Conservation (phyloP, 176 grass and related monocot species). For the Saccharum spontaneum region DNA sequence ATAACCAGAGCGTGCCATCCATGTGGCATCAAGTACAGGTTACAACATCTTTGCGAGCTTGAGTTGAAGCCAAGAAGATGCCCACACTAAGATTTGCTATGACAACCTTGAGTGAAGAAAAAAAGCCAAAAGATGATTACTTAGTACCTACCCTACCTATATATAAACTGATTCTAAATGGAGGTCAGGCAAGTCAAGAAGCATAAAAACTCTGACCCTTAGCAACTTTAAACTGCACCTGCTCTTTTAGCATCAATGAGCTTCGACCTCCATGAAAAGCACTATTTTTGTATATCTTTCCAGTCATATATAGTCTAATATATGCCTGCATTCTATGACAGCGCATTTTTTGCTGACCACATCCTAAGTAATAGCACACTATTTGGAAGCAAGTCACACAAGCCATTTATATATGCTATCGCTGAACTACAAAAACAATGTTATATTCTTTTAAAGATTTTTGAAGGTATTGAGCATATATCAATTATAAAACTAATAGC, state of each 20-base stretch:
- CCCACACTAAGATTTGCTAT: neutral
- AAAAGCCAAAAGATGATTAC: neutral
- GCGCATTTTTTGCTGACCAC: neutral
- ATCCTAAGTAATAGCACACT: slow-evolving; percentile 12
- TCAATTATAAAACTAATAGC: slow-evolving; percentile 24
- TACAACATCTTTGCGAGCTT: neutral
- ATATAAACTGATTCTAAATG: neutral
- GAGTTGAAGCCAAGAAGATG: slow-evolving; percentile 9
- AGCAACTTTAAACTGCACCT: neutral
- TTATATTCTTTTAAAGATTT: neutral
- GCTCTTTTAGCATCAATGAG: slow-evolving; percentile 1
- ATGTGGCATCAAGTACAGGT: neutral
- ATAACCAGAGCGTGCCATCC: neutral
- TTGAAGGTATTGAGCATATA: neutral
- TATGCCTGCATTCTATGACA: neutral
- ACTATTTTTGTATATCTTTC: neutral
- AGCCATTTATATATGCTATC: neutral
- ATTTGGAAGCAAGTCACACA: neutral
- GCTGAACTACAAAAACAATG: neutral
- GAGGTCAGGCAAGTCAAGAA: neutral
- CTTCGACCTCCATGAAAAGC: slow-evolving; percentile 4
- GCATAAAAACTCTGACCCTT: slow-evolving; percentile 6
- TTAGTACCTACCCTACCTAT: neutral
- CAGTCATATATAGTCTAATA: neutral
- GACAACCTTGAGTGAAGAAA: neutral